A percentile compares a stretch with the other conserved stretches of the same genome.
phyloP scores from a whole-genome alignment of 1,139 yeast species.

The Williopsis jadinii region DNA sequence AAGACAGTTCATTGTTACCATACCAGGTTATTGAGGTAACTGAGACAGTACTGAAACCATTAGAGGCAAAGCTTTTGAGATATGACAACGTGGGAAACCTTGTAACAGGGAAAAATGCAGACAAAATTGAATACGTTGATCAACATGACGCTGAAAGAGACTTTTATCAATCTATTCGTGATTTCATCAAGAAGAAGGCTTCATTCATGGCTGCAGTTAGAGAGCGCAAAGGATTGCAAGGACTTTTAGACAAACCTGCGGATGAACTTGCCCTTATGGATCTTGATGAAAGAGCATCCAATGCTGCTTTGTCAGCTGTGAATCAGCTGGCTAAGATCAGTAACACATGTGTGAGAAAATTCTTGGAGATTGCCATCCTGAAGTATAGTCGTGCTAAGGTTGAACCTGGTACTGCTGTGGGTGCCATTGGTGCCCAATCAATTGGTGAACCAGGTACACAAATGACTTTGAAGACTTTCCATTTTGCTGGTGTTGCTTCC shows the following conservation, averaged over 20 bases:
- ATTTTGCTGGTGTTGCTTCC: slow-evolving; percentile 98
- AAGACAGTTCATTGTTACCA: slow-evolving; percentile 60
- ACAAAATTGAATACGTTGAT: slow-evolving; percentile 58
- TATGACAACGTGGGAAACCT: slow-evolving; percentile 67
- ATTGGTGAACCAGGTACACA: slow-evolving; percentile 99
- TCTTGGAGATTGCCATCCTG: slow-evolving; percentile 67
- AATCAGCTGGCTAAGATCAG: slow-evolving; percentile 74
- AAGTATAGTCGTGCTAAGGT: slow-evolving; percentile 89
- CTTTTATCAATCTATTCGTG: slow-evolving; percentile 69
- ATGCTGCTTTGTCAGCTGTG: slow-evolving; percentile 41
- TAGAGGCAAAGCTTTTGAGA: slow-evolving; percentile 54
- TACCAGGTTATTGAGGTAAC: slow-evolving; percentile 55
- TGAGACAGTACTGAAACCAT: slow-evolving; percentile 50
- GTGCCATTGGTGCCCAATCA: slow-evolving; percentile 98
- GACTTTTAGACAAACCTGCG: slow-evolving; percentile 38
- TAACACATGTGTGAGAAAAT: slow-evolving; percentile 49
- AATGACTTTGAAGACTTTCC: slow-evolving; percentile 98
- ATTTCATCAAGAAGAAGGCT: slow-evolving; percentile 54
- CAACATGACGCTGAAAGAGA: slow-evolving; percentile 81
- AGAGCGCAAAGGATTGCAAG: slow-evolving; percentile 42
- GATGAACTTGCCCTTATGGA: slow-evolving; percentile 35
- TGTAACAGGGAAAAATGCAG: slow-evolving; percentile 36
- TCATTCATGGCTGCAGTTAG: slow-evolving; percentile 49
- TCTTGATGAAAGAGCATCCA: slow-evolving; percentile 36
- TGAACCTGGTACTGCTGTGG: slow-evolving; percentile 99